Evolutionary conservation across 176 grass and related monocot genomes (phyloP).

Genomic region (Dendrocalamus sinicus): DNA sequence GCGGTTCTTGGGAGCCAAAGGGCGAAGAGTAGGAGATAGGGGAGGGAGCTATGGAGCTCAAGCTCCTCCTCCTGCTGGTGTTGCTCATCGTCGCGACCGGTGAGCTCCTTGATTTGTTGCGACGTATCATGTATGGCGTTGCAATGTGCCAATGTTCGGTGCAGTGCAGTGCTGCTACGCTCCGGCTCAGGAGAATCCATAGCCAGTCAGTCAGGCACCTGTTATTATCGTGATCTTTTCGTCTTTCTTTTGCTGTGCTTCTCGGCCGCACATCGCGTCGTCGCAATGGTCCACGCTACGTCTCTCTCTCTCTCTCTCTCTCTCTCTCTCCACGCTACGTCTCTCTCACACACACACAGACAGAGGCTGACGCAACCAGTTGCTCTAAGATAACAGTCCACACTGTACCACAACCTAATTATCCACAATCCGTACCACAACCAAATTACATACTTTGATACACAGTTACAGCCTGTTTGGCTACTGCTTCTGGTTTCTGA

Average conservation of each 20-base stretch:
- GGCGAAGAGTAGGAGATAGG: neutral
- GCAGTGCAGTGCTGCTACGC: neutral
- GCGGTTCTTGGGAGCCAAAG: neutral
- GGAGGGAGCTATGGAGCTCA: slow-evolving; percentile 31
- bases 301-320: neutral
- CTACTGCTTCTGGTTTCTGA: too few relatives aligned
- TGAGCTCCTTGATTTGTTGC: neutral
- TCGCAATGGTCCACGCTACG: neutral
- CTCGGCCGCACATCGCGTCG: neutral
- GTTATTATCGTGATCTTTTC: slow-evolving; percentile 18
- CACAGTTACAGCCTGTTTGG: neutral
- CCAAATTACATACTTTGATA: neutral
- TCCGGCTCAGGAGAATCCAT: too few relatives aligned
- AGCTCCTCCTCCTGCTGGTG: slow-evolving; percentile 24
- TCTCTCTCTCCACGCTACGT: neutral
- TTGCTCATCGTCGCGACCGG: slow-evolving; percentile 13
- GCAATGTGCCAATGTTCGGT: too few relatives aligned
- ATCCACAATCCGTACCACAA: neutral
- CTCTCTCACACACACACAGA: neutral
- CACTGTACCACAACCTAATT: neutral
- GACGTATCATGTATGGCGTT: neutral
- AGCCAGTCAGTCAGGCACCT: neutral
- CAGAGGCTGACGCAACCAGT: neutral
- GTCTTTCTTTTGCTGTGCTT: neutral
- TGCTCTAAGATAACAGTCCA: neutral